Conservation (phyloP, 2,329 filamentous ascomycete genomes). For the Penicillium sp. region DNA sequence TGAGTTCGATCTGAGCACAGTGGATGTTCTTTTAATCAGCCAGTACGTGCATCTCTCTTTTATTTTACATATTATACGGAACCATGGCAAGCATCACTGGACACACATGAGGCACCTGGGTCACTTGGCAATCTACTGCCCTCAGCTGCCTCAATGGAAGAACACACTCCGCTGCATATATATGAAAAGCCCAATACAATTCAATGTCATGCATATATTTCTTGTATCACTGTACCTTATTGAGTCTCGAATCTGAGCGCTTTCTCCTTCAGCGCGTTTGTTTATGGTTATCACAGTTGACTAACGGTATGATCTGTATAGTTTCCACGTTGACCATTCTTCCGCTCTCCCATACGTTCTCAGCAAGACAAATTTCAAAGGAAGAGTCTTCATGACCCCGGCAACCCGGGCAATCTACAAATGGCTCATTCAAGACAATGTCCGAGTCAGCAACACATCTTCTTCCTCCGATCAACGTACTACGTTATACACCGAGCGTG, state of each 20-base stretch:
- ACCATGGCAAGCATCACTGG: not conserved
- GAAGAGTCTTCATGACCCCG: constrained; percentile 97
- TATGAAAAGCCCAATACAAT: constrained; percentile 33
- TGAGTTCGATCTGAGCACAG: constrained; percentile 93
- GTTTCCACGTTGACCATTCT: constrained; percentile 98
- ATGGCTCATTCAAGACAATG: constrained; percentile 95
- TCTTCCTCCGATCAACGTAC: constrained; percentile 55
- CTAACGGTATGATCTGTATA: constrained; percentile 37
- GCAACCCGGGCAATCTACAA: constrained; percentile 99
- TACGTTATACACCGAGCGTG: constrained; percentile 82
- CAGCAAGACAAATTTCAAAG: constrained; percentile 94
- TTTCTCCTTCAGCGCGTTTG: not conserved
- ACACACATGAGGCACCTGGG: not conserved
- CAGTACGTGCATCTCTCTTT: constrained; percentile 61
- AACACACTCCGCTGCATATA: constrained; percentile 22
- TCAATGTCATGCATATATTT: constrained; percentile 10
- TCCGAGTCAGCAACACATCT: constrained; percentile 69
- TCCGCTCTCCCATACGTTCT: constrained; percentile 95
- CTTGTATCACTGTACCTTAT: constrained; percentile 6
- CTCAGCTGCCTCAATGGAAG: not conserved
- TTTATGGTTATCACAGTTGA: constrained; percentile 4
- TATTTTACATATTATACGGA: not conserved
- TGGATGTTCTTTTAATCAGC: constrained; percentile 94
- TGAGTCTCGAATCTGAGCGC: not conserved
- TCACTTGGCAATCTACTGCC: constrained; percentile 5